Conservation (phyloP, 2,329 filamentous ascomycete genomes). For the Arthrinium phaeospermum region DNA sequence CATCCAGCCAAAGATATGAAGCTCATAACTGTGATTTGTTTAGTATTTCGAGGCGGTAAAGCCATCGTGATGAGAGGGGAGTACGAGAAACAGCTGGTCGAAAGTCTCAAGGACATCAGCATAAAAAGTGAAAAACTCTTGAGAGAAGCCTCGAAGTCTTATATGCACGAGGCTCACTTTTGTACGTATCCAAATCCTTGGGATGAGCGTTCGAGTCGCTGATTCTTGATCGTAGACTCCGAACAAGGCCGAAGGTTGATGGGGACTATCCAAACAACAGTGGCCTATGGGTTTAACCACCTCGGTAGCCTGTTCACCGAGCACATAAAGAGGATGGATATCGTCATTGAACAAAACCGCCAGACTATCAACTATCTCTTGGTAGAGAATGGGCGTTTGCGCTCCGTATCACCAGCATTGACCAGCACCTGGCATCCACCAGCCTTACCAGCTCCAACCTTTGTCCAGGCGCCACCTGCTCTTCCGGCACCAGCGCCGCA, state of each 20-base stretch:
- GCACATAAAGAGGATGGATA: not conserved
- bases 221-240: not conserved
- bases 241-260: not conserved
- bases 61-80: constrained; percentile 11
- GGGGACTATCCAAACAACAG: not conserved
- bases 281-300: not conserved
- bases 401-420: not conserved
- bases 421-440: not conserved
- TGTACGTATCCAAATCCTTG: constrained; percentile 1
- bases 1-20: no score
- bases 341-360: not conserved
- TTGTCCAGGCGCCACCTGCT: not conserved
- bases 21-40: not conserved
- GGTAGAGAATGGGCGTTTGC: not conserved
- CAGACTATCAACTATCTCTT: not conserved
- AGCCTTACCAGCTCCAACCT: not conserved
- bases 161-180: constrained; percentile 16
- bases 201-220: not conserved
- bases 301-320: not conserved
- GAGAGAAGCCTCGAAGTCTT: constrained; percentile 21
- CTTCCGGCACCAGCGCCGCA: not conserved
- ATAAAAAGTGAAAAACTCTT: constrained; percentile 22
- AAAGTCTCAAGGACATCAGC: constrained; percentile 19
- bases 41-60: constrained; percentile 7
- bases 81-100: constrained; percentile 20